Evolutionary conservation across 306 rosid genomes (phyloP), one percentile per base, ranked within the genome.

Genomic region (Carpinus fangiana): DNA sequence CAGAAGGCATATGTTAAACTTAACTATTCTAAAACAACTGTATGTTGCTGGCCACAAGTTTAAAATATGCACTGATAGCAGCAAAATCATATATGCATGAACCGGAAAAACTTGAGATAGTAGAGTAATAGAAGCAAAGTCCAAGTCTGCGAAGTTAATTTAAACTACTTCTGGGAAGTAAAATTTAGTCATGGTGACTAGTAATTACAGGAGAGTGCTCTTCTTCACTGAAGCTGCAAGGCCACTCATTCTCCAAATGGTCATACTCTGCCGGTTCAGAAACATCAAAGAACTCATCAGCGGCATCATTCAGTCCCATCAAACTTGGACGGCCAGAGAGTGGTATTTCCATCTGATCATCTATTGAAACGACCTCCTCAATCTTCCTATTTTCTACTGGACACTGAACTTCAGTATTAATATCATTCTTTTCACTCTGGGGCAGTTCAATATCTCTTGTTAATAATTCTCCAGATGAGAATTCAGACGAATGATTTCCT

Each of bases 201-300:
- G 67, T 28, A 31, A 55, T 75, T 88, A 90, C 96, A 91, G 13
- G 34, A 45, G 89, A 67, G 31, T 75, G 76, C 26, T 80, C 86
- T 65, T 89, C 93, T 72, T 43, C 31, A 72, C 69, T 72, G 73
- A 47, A 17, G 86, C 76, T 90, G 18, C 85, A 17, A 54, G 88
- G 72, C 96, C 96, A 88, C 14, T 88, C 89, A 79, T 78, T 87
- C 21, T 88, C 90, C 61, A 75, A 84, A n/a, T 79, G 82, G 77
- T 86, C 86, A 53, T 41, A 78, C 5, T 90, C 97, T 6, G 88
- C 67, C 72, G 96, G 76, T 70, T 92, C 98, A 73, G 92, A 90
- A 87, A 92, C 97, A 87, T 94, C 98, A 76, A 86, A 94, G 70
- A 82, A 82, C 78, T 92, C 97, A 77, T 94, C 98, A 46, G 90